Evolutionary conservation across 495 filamentous ascomycete genomes (phyloP).

Genomic region (Echria macrotheca): DNA sequence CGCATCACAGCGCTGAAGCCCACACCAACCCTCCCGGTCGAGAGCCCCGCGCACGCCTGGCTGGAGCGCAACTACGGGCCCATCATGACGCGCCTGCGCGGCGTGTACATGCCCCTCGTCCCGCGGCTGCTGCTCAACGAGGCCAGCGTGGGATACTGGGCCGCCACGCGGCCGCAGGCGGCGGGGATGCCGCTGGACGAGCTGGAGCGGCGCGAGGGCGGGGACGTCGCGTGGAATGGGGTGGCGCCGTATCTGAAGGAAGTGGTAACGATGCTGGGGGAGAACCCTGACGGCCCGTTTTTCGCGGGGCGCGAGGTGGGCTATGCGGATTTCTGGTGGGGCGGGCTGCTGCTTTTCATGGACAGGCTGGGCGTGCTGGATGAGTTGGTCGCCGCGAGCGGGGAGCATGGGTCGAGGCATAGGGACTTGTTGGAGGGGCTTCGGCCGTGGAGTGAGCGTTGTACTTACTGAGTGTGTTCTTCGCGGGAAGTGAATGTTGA

Average conservation of each 20-base stretch:
- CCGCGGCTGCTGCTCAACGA: constrained; percentile 35
- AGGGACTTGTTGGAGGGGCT: constrained; percentile 33
- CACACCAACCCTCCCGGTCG: constrained; percentile 45
- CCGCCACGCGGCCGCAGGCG: constrained; percentile 29
- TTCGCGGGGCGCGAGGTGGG: constrained; percentile 32
- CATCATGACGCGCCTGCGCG: constrained; percentile 16
- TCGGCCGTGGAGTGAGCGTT: constrained; percentile 33
- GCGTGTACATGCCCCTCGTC: constrained; percentile 32
- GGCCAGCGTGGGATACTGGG: constrained; percentile 41
- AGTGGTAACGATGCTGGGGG: constrained; percentile 44
- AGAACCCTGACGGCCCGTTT: constrained; percentile 44
- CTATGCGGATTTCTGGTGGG: constrained; percentile 43
- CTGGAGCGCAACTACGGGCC: constrained; percentile 21
- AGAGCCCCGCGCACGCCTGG: constrained; percentile 36
- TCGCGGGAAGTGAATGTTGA: background rate
- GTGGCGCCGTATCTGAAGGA: constrained; percentile 32
- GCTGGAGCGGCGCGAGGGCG: constrained; percentile 32
- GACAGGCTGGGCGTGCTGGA: constrained; percentile 25
- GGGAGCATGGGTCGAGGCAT: constrained; percentile 32
- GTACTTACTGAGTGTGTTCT: constrained; percentile 12
- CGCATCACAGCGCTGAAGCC: constrained; percentile 50
- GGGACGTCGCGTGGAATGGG: constrained; percentile 29
- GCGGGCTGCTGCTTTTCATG: constrained; percentile 31
- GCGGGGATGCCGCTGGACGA: constrained; percentile 44
- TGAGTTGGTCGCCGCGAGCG: constrained; percentile 29